Evolutionary conservation across 129 eudicot species (phyloP), one percentile per base, ranked within the genome.

Genomic region (Flaveria robusta): DNA sequence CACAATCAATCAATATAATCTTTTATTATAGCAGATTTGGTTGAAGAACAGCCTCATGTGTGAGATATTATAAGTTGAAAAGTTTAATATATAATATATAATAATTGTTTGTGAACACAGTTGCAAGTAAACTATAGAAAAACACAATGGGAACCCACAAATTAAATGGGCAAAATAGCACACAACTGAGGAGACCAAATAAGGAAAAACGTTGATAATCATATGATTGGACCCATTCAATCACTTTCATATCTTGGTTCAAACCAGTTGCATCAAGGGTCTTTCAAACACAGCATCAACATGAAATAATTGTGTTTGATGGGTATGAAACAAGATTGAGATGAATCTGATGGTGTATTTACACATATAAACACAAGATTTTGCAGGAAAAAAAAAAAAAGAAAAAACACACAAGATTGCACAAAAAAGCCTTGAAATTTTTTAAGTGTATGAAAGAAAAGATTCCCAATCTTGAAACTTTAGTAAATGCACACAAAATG

Each of bases 181-280:
- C 79, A 66, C 42, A 66, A 63, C 26, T 45, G 31, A 24, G 23
- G 68, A 31, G 66, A 55, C 49, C 70, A 49, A 79, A 79, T 54
- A 73, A 41, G 79, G 79, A 50, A 66, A 80, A 65, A 29, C 31
- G 10, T 55, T 71, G 41, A 54, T 1, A 74, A 66, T 80, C 69
- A 80, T 64, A 79, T 70, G 52, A 69, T 47, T 70, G 82, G 82
- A 71, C 83, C 74, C 83, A 66, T 73, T 54, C 72, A 66, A 80
- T 74, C 75, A 55, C 75, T 80, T 54, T 66, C 79, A 80, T 73
- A 73, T 73, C 72, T 37, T 52, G 13, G 69, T 66, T 79, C 66
- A 2, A 65, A 20, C 39, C 22, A 65, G 56, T 62, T 76, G 77
- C 56, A 55, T 41, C 37, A 69, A 50, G 55, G 63, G 50, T 50